Evolutionary conservation across 139 green algal species (phyloP).

Genomic region (Tetraselmis striata): DNA sequence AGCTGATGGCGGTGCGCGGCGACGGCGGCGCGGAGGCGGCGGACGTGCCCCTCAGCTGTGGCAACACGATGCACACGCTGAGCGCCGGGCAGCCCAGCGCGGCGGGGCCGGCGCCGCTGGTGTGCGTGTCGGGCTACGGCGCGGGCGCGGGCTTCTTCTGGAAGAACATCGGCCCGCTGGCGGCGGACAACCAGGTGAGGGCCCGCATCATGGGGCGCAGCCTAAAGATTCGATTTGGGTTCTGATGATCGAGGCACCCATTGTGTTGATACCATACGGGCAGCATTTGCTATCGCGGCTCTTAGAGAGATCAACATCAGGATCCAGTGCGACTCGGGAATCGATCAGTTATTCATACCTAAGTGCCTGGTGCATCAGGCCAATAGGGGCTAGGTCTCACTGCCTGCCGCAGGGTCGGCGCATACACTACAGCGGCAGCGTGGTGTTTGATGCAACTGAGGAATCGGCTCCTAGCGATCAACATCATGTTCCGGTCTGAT

Average conservation of each 20-base stretch:
- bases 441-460: too few species aligned
- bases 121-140: slow-evolving; percentile 67
- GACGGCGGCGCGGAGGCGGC: neutral
- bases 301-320: neutral
- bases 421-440: too few species aligned
- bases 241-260: neutral
- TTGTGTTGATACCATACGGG: neutral
- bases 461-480: too few species aligned
- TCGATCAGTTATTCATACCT: too few species aligned
- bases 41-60: neutral
- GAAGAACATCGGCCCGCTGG: slow-evolving; percentile 7
- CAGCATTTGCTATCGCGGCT: slow-evolving; percentile 10
- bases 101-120: slow-evolving; percentile 35
- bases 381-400: too few species aligned
- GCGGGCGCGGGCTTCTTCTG: slow-evolving; percentile 59
- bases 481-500: too few species aligned
- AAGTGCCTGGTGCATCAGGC: too few species aligned
- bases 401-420: too few species aligned
- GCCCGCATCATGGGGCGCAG: neutral
- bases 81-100: slow-evolving; percentile 14
- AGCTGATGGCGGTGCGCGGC: slow-evolving; percentile 27
- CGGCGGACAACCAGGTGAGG: neutral
- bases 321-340: too few species aligned
- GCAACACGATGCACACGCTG: slow-evolving; percentile 53
- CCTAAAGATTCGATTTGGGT: neutral